Conservation (phyloP, 78 protist species). For the slime mould (Dictyostelium discoideum) region DNA sequence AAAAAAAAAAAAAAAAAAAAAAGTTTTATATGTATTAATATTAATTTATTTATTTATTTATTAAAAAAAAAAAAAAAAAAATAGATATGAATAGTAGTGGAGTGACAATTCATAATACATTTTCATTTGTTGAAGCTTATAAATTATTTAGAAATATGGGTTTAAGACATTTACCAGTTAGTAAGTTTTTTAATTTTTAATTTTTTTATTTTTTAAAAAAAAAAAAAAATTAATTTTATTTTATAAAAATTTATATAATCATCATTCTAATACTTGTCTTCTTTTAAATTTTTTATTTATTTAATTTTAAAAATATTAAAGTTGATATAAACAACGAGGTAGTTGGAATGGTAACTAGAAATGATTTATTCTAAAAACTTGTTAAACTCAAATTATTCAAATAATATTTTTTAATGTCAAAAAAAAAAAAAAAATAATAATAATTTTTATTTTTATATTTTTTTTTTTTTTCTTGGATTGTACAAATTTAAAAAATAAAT, state of each 20-base stretch:
- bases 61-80: neutral
- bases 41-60: neutral
- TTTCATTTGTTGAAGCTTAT: conserved; percentile 76
- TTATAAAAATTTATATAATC: neutral
- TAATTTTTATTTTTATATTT: too few species aligned
- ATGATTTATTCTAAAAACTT: conserved; percentile 49
- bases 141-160: conserved; percentile 78
- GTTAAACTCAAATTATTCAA: neutral
- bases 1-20: too few species aligned
- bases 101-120: conserved; percentile 71
- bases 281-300: neutral
- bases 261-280: too few species aligned
- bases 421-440: too few species aligned
- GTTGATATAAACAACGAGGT: conserved; percentile 70
- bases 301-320: neutral
- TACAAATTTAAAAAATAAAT: neutral
- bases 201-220: neutral
- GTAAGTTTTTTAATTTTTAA: conserved; percentile 39
- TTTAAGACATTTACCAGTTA: conserved; percentile 78
- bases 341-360: conserved; percentile 73
- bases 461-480: neutral
- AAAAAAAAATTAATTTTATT: neutral
- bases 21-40: neutral
- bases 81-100: conserved; percentile 79
- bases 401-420: too few species aligned